phyloP scores from a whole-genome alignment of 2,329 filamentous ascomycete species.

The Fusarium haematococcum region DNA sequence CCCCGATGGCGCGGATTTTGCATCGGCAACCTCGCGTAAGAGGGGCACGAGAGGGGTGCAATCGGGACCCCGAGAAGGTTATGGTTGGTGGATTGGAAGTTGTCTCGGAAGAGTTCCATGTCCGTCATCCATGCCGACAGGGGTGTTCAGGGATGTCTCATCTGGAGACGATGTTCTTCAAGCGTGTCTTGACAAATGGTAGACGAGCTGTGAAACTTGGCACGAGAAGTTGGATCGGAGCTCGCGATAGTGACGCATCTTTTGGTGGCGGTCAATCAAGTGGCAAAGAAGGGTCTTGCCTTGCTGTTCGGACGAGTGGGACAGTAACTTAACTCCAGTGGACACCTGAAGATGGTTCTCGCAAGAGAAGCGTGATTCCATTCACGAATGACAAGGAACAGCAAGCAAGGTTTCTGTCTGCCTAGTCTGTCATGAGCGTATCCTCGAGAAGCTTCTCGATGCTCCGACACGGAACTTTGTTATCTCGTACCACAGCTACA shows the following conservation, averaged over 20 bases:
- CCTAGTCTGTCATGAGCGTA: background rate
- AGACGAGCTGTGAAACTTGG: background rate
- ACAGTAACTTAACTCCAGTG: background rate
- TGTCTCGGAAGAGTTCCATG: conserved; percentile 8
- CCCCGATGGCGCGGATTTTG: conserved; percentile 13
- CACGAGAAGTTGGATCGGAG: background rate
- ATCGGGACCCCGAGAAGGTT: background rate
- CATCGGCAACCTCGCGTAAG: conserved; percentile 23
- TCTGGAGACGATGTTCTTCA: background rate
- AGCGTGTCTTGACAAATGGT: background rate
- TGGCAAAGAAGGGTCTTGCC: background rate
- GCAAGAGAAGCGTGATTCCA: background rate
- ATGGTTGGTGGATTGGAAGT: conserved; percentile 2
- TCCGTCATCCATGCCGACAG: background rate
- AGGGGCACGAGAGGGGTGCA: background rate
- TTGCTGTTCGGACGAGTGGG: background rate
- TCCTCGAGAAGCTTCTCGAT: conserved; percentile 9
- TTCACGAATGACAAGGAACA: background rate
- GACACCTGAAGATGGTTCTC: background rate
- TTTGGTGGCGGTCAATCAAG: background rate
- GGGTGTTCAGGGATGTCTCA: background rate
- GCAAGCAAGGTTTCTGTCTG: background rate
- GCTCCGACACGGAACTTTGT: conserved; percentile 16
- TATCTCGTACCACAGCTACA: conserved; percentile 27
- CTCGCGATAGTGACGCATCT: conserved; percentile 2